Conservation (phyloP, 441 rosid genomes). For the Jatropha podagrica region DNA sequence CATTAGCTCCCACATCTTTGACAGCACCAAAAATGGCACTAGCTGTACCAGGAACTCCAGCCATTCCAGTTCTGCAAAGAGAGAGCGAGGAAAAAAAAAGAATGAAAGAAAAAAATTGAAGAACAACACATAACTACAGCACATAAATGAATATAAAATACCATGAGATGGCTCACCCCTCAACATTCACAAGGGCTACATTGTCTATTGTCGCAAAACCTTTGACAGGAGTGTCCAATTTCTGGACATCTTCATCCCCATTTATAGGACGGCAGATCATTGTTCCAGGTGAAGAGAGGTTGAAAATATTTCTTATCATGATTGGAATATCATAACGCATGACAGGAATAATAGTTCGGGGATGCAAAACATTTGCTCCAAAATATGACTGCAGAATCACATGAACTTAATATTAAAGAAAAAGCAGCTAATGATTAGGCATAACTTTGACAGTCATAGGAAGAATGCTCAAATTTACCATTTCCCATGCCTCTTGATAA, state of each 20-base stretch:
- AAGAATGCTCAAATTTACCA: constrained; percentile 53
- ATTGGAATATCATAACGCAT: constrained; percentile 92
- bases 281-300: constrained; percentile 88
- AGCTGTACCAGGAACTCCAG: constrained; percentile 99
- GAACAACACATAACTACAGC: constrained; percentile 7
- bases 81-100: constrained; percentile 7
- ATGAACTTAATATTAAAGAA: constrained; percentile 31
- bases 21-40: constrained; percentile 91
- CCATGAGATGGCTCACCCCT: constrained; percentile 64
- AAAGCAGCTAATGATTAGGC: constrained; percentile 14
- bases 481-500: constrained; percentile 99
- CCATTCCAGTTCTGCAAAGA: constrained; percentile 89
- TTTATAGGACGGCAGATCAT: constrained; percentile 55
- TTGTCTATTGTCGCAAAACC: constrained; percentile 98
- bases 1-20: constrained; percentile 98
- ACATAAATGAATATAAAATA: constrained; percentile 15
- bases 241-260: constrained; percentile 54
- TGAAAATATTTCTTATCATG: constrained; percentile 89
- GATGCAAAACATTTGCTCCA: constrained; percentile 98
- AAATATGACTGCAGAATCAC: constrained; percentile 77
- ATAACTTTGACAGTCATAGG: constrained; percentile 19
- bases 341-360: constrained; percentile 97
- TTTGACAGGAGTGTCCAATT: constrained; percentile 59
- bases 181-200: constrained; percentile 94
- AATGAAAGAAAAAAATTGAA: background rate